A percentile compares a stretch with the other conserved stretches of the same genome.
These are phyloP conservation scores for Priceomyces fermenticarens DNA, from an alignment of 805 yeast genomes.

Conservation along the genomic window DNA sequence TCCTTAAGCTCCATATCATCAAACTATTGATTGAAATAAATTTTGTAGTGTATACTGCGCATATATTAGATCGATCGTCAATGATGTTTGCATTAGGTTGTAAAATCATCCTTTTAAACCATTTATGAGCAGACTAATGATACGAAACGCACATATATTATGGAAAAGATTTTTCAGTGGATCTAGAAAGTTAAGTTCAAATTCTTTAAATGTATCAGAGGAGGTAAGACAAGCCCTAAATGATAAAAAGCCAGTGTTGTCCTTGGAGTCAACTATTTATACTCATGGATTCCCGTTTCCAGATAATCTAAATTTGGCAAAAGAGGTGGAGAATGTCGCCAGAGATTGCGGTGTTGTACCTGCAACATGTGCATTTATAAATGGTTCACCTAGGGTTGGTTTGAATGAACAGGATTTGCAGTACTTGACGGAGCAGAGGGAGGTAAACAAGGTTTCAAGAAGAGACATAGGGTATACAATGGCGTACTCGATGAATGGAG, in stretches of 20 bases:
- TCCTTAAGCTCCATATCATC: no score
- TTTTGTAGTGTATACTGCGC: no score
- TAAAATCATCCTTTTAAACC: no score
- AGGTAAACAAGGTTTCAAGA: constrained; percentile 60
- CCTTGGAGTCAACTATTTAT: constrained; percentile 82
- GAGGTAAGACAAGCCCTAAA: constrained; percentile 64
- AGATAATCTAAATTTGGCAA: constrained; percentile 69
- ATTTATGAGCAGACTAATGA: no score
- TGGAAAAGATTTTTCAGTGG: constrained; percentile 3
- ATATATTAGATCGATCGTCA: no score
- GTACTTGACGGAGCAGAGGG: constrained; percentile 40
- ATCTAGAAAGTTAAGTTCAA: neutral
- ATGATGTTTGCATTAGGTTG: no score
- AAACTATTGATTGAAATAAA: no score
- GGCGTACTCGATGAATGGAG: constrained; percentile 66
- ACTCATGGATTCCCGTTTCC: constrained; percentile 91
- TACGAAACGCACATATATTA: neutral
- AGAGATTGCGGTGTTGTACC: constrained; percentile 69
- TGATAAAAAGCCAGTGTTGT: constrained; percentile 64
- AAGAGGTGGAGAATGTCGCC: constrained; percentile 57
- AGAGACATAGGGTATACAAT: constrained; percentile 75
- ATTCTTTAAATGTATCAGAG: constrained; percentile 26
- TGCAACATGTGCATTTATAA: constrained; percentile 77
- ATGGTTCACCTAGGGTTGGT: constrained; percentile 74
- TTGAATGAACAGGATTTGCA: constrained; percentile 46